Evolutionary conservation across 192 early-diverging fungal species (phyloP).

Genomic region (Cetraspora pellucida): DNA sequence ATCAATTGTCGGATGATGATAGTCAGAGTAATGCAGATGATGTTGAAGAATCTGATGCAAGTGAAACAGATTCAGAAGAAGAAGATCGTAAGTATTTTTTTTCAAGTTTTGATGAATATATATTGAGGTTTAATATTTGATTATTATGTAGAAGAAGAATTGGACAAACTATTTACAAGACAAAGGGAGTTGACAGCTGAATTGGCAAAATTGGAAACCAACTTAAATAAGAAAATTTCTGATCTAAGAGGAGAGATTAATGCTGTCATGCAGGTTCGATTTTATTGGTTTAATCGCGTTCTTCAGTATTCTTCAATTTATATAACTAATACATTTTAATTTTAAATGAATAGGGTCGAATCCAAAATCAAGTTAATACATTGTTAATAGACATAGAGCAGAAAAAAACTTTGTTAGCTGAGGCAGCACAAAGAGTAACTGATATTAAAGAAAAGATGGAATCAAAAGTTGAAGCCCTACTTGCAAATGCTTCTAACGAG

Average conservation of each 20-base stretch:
- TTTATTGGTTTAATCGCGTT: not conserved
- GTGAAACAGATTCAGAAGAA: constrained; percentile 48
- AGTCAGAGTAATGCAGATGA: constrained; percentile 47
- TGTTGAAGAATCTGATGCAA: constrained; percentile 49
- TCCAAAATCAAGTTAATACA: not conserved
- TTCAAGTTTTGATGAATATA: not conserved
- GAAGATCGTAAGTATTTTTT: constrained; percentile 20
- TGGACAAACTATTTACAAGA: not conserved
- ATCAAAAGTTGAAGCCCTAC: not conserved
- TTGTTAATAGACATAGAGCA: not conserved
- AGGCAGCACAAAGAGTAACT: not conserved
- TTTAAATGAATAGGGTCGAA: not conserved
- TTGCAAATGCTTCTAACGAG: not conserved
- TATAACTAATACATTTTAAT: not conserved
- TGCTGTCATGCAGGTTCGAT: constrained; percentile 5
- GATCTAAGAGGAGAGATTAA: not conserved
- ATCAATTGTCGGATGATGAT: constrained; percentile 5
- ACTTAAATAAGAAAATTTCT: not conserved
- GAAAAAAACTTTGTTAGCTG: not conserved
- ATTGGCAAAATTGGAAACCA: not conserved
- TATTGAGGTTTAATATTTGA: too few relatives aligned
- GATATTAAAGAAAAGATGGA: constrained; percentile 21
- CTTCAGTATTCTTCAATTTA: not conserved
- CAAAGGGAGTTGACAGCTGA: not conserved
- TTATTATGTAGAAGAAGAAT: not conserved